phyloP scores from a whole-genome alignment of 129 eudicot genomes.

The Daucus carota region DH1_v3.0 NC_030383.2:44166501-44167000 shows the following conservation, averaged over 20 bases:
- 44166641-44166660: neutral
- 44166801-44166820: neutral
- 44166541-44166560: neutral
- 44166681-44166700: too few relatives aligned
- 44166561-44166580: neutral
- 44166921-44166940: constrained; percentile 58
- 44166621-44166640: neutral
- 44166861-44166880: neutral
- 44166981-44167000: constrained; percentile 78
- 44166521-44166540: constrained; percentile 95
- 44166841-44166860: neutral
- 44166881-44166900: neutral
- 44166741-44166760: neutral
- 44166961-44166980: constrained; percentile 83
- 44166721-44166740: neutral
- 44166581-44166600: neutral
- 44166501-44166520: constrained; percentile 53
- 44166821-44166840: neutral
- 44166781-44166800: neutral
- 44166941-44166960: constrained; percentile 49
- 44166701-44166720: neutral
- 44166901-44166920: neutral
- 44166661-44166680: too few relatives aligned
- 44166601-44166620: neutral
- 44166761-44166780: neutral